Conservation (phyloP, 1,139 yeast genomes). For the Diutina ranongensis region DNA sequence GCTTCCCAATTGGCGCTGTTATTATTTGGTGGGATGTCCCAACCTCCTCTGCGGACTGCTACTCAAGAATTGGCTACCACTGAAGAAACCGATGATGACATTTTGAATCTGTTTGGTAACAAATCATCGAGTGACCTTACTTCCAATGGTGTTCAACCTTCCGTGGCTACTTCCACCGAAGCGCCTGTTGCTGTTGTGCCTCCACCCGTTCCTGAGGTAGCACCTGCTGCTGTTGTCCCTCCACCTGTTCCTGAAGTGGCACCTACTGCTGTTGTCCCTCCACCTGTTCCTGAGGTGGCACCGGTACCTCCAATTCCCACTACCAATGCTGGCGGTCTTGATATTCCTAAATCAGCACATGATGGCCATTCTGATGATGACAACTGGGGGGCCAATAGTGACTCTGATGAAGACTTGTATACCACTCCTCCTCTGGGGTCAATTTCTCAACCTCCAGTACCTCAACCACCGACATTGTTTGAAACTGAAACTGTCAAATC, state of each 20-base stretch:
- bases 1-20: constrained; percentile 55
- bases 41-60: constrained; percentile 21
- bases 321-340: neutral
- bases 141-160: neutral
- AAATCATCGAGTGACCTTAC: constrained; percentile 5
- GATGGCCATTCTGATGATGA: neutral
- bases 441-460: neutral
- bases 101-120: constrained; percentile 1
- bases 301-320: neutral
- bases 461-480: neutral
- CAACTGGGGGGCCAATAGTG: neutral
- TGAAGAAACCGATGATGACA: constrained; percentile 1
- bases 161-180: neutral
- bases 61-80: constrained; percentile 7
- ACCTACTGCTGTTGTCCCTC: constrained; percentile 7
- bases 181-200: constrained; percentile 4
- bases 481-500: neutral
- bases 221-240: constrained; percentile 6
- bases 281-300: neutral
- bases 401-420: constrained; percentile 1
- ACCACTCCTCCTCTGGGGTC: constrained; percentile 2
- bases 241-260: constrained; percentile 10
- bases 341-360: neutral
- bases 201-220: neutral
- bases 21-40: constrained; percentile 52